Percentiles rank a stretch among this genome's conserved stretches.
phyloP scores from a whole-genome alignment of 768 basidiomycete genomes.

The Mrakia gelida region DNA sequence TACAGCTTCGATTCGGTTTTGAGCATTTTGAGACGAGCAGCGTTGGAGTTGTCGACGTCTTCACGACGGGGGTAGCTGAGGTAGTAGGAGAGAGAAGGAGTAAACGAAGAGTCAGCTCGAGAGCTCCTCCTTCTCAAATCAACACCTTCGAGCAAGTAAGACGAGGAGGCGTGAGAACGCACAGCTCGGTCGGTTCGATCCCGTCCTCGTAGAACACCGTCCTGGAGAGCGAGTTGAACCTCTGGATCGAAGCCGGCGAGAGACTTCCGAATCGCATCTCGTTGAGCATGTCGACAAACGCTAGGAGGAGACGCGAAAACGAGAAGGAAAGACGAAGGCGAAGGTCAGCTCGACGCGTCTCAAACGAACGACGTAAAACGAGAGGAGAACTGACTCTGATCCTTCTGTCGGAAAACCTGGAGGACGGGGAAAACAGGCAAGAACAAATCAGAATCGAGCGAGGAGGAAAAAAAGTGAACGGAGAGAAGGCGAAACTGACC shows the following conservation, averaged over 20 bases:
- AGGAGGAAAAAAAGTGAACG: not conserved
- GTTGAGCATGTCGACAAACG: constrained; percentile 79
- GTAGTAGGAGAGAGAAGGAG: not conserved
- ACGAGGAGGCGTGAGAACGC: constrained; percentile 38
- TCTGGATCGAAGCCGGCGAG: constrained; percentile 58
- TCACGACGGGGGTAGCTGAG: constrained; percentile 82
- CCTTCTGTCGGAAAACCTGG: constrained; percentile 85
- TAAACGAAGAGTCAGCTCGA: no score
- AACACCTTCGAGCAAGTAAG: not conserved
- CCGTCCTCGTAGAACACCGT: constrained; percentile 72
- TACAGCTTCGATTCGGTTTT: constrained; percentile 55
- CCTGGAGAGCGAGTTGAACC: constrained; percentile 67
- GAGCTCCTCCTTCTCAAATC: no score
- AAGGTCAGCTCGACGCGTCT: not conserved
- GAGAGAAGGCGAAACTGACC: constrained; percentile 12
- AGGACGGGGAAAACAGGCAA: not conserved
- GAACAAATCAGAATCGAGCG: not conserved
- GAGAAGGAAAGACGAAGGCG: not conserved
- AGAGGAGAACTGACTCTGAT: constrained; percentile 49
- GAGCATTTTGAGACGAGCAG: constrained; percentile 60
- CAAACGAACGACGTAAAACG: not conserved
- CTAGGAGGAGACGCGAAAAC: no score
- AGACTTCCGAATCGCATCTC: constrained; percentile 92
- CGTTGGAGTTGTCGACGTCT: constrained; percentile 84
- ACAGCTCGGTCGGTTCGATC: constrained; percentile 87